Evolutionary conservation across 495 filamentous ascomycete genomes (phyloP), one percentile per base, ranked within the genome.

Genomic region (Daldinia vernicosa): DNA sequence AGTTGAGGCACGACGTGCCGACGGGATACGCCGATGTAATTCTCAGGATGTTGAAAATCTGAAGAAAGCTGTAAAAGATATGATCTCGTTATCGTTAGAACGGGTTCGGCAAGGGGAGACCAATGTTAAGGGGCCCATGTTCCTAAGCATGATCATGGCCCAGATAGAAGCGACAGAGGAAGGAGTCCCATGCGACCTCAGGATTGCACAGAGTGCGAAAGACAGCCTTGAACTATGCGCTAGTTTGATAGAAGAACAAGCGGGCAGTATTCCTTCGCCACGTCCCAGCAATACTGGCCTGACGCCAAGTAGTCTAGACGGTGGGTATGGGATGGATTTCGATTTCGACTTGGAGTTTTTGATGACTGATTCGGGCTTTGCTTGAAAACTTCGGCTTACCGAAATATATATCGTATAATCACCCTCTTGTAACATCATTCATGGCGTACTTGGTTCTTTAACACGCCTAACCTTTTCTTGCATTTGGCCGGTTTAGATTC

Each of bases 41-140:
- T 47, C 60, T 9, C 72, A 69, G 24, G 63, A 68, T 57, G 43
- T 70, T 14, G 75, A 75, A 4, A 53, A 74, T n/a, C 71, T 86
- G 3, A 79, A 80, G 5, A 62, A 78, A 51, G 71, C 77, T 45
- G 69, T 84, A n/a, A 74, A 63, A 6, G 71, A 78, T 24, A 62
- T 83, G 19, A 68, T 79, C 14, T 43, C 74, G 15, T 70, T 82
- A 37, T 77, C 81, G 0, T 40, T 71, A 27, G 80, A 83, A 39
- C 75, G 84, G 11, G 76, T 87, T 27, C 66, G 66, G 6, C 69
- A 81, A 50, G 84, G 84, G 6, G 85, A 88, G 56, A 86, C 83
- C 1, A 88, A 84, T 62, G 78, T 86, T 19, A 87, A 86, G 61
- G 71, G 60, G 15, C 80, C 84, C 54, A 74, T 84, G 69, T 85